Percentiles rank a stretch among this genome's conserved stretches.
Evolutionary conservation across 2,329 filamentous ascomycete genomes (phyloP).

Genomic region (Aspergillus melleus): DNA sequence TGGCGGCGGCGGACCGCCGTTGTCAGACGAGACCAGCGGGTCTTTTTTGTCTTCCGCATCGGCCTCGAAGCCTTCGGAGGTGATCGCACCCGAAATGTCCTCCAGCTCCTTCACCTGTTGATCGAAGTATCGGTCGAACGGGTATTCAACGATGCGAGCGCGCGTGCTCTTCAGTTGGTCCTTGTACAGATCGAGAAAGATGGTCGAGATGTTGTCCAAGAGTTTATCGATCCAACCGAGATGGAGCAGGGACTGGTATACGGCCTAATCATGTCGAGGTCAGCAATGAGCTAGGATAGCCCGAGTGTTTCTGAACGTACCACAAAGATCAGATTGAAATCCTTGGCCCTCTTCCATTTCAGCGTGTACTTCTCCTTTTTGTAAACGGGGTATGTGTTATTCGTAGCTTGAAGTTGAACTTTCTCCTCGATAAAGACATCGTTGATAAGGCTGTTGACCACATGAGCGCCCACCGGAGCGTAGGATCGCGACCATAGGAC

Average conservation of each 20-base stretch:
- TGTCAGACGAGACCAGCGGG: slow-evolving; percentile 49
- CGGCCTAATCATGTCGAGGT: slow-evolving; percentile 61
- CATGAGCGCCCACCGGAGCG: slow-evolving; percentile 71
- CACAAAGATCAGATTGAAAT: slow-evolving; percentile 92
- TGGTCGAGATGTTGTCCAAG: slow-evolving; percentile 87
- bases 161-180: slow-evolving; percentile 81
- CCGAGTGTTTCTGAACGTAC: slow-evolving; percentile 52
- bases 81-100: slow-evolving; percentile 35
- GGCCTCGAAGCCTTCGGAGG: slow-evolving; percentile 48
- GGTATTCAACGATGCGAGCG: slow-evolving; percentile 75
- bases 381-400: slow-evolving; percentile 69
- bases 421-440: slow-evolving; percentile 98
- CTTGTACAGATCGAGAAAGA: slow-evolving; percentile 88
- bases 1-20: slow-evolving; percentile 52
- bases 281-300: slow-evolving; percentile 13
- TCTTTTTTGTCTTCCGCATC: slow-evolving; percentile 48
- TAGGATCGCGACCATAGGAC: slow-evolving; percentile 95
- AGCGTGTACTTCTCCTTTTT: slow-evolving; percentile 91
- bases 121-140: slow-evolving; percentile 92
- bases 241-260: slow-evolving; percentile 93
- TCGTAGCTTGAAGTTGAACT: slow-evolving; percentile 60
- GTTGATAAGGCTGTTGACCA: slow-evolving; percentile 92
- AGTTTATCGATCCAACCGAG: slow-evolving; percentile 97
- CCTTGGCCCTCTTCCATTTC: slow-evolving; percentile 91
- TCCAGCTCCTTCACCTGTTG: slow-evolving; percentile 80